These are phyloP conservation scores for Mycena crocata DNA, from an alignment of 768 basidiomycete genomes.

Conservation along the genomic window DNA sequence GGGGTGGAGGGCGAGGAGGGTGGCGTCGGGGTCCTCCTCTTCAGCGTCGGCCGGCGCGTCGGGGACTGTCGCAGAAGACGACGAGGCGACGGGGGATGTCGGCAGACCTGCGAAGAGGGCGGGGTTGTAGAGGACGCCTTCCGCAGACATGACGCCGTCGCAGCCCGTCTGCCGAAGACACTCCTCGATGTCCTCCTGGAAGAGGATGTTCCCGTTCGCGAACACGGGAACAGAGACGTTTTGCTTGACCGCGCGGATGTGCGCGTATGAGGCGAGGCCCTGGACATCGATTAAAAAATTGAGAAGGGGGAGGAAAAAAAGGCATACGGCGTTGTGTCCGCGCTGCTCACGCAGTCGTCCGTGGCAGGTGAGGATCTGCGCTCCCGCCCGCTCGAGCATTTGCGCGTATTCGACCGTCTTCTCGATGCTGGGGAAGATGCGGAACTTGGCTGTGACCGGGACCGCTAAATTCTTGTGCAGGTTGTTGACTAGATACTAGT, in stretches of 20 bases:
- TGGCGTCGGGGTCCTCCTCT: constrained; percentile 40
- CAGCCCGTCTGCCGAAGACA: constrained; percentile 89
- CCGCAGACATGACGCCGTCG: constrained; percentile 95
- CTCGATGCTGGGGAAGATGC: constrained; percentile 86
- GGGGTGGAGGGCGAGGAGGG: constrained; percentile 61
- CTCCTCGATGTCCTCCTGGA: constrained; percentile 80
- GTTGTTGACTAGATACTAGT: constrained; percentile 72
- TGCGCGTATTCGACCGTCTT: constrained; percentile 94
- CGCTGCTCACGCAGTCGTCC: constrained; percentile 93
- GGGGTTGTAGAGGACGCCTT: constrained; percentile 94
- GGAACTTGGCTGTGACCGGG: constrained; percentile 98
- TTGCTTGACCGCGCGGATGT: constrained; percentile 91
- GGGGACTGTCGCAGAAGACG: constrained; percentile 19
- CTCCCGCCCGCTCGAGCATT: constrained; percentile 96
- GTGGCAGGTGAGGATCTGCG: constrained; percentile 94
- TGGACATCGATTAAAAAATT: constrained; percentile 41
- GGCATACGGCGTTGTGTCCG: constrained; percentile 78
- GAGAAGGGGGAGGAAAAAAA: not conserved
- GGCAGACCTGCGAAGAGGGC: constrained; percentile 70
- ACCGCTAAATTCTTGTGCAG: constrained; percentile 86
- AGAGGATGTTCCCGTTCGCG: constrained; percentile 96
- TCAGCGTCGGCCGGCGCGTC: too few relatives aligned
- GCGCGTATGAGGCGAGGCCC: constrained; percentile 90
- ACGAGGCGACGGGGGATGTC: constrained; percentile 1
- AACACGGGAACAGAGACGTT: constrained; percentile 94